Evolutionary conservation across 164 flowering plant genomes (phyloP), one percentile per base, ranked within the genome.

Genomic region (Annona cherimola): DNA sequence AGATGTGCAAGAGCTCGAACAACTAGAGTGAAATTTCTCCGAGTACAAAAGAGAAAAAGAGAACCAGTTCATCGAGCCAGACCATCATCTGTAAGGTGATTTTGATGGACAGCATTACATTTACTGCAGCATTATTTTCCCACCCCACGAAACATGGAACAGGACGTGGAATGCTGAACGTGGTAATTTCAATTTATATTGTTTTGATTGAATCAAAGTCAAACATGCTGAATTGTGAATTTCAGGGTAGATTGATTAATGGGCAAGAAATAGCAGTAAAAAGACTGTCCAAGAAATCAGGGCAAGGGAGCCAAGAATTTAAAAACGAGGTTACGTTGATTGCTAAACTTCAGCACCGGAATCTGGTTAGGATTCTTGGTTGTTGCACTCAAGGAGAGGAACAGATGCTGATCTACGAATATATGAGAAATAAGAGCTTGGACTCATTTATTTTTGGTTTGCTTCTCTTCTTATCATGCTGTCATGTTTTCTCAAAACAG

Each of bases 401-500:
- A 18, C 26, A 61, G 67, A 68, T 68, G 40, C 35, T 74, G 42
- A 42, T 74, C 2, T 68, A 74, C n/a, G 72, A 62, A 55, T 86
- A 69, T 61, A 42, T 84, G 76, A 69, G 81, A 18, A 82, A 82
- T 60, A 68, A 42, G 16, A 73, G 66, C 66, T 44, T 73, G 57
- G 67, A 44, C 61, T 18, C 55, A 1, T 68, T 68, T 9, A 16
- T 68, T 41, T 68, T 74, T 45, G 67, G 71, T 67, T 1, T 12
- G 40, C 19, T 40, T 59, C 40, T 35, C 64, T 61, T 35, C 19
- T 4, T 50, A 50, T 16, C 9, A 8, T 5, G 14, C 14, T 50
- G 9, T 45, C 82, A 71, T 61, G 83, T 81, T 57, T 82, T 82
- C 1, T 44, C 81, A 18, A 82, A 85, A 66, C 85, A 83, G 63